phyloP scores from a whole-genome alignment of 2,329 filamentous ascomycete species.

The Aspergillus viridinutans region DNA sequence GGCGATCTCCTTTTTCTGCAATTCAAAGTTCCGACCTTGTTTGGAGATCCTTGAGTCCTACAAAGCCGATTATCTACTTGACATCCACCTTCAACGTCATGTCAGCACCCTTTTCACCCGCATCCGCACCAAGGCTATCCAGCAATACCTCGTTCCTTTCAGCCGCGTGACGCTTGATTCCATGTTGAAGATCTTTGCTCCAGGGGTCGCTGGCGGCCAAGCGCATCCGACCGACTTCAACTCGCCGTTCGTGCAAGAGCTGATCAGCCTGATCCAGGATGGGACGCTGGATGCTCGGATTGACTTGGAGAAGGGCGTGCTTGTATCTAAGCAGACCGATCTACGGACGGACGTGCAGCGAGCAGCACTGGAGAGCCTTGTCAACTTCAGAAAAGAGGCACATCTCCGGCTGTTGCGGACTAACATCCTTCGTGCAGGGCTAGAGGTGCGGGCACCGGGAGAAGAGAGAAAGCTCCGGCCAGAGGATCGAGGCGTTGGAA shows the following conservation, averaged over 20 bases:
- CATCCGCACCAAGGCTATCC: constrained; percentile 86
- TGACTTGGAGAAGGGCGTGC: constrained; percentile 75
- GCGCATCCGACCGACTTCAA: constrained; percentile 59
- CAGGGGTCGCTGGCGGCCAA: constrained; percentile 33
- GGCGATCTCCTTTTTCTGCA: constrained; percentile 83
- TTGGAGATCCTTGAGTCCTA: constrained; percentile 77
- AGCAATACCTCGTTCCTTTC: constrained; percentile 89
- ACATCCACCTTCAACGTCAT: constrained; percentile 77
- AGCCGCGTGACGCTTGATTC: constrained; percentile 77
- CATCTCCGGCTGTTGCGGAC: constrained; percentile 73
- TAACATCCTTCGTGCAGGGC: constrained; percentile 67
- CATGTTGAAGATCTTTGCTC: constrained; percentile 72
- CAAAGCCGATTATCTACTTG: constrained; percentile 80
- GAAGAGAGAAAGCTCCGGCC: constrained; percentile 10
- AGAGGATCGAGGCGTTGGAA: constrained; percentile 7
- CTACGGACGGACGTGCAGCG: constrained; percentile 66
- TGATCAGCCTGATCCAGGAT: constrained; percentile 71
- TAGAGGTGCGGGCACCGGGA: constrained; percentile 58
- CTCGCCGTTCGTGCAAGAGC: constrained; percentile 53
- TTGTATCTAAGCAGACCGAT: constrained; percentile 67
- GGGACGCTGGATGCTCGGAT: constrained; percentile 73
- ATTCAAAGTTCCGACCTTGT: constrained; percentile 82
- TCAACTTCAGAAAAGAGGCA: constrained; percentile 69
- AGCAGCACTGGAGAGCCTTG: constrained; percentile 63
- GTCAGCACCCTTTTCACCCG: constrained; percentile 64